A percentile compares a stretch with the other conserved stretches of the same genome.
These are phyloP conservation scores for Puccinia novopanici DNA, from an alignment of 1,284 basidiomycete genomes.

Conservation along the genomic window DNA sequence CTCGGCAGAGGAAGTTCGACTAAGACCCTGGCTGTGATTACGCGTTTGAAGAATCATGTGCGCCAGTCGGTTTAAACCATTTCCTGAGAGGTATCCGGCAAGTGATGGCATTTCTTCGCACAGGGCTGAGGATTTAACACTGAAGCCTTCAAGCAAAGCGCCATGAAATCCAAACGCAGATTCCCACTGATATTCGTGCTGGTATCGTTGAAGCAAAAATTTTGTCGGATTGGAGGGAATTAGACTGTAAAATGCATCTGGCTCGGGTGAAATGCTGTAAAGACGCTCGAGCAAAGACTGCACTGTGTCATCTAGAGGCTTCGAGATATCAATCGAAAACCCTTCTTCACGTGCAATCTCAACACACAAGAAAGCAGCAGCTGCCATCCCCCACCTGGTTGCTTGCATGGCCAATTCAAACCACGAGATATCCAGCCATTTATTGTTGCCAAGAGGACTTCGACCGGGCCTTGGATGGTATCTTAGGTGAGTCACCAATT, in stretches of 20 bases:
- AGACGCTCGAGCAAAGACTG: slow-evolving; percentile 82
- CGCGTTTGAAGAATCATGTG: slow-evolving; percentile 54
- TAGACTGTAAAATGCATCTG: slow-evolving; percentile 96
- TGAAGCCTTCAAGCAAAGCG: slow-evolving; percentile 71
- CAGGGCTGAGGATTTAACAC: neutral
- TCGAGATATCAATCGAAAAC: slow-evolving; percentile 51
- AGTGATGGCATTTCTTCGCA: slow-evolving; percentile 61
- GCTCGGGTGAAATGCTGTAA: slow-evolving; percentile 92
- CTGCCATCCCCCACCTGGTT: slow-evolving; percentile 76
- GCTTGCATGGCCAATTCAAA: slow-evolving; percentile 73
- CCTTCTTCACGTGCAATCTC: slow-evolving; percentile 73
- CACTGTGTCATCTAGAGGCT: slow-evolving; percentile 56
- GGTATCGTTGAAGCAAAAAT: slow-evolving; percentile 78
- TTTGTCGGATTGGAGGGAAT: slow-evolving; percentile 72
- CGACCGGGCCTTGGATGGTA: slow-evolving; percentile 64
- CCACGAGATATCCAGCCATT: slow-evolving; percentile 80
- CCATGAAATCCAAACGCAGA: slow-evolving; percentile 87
- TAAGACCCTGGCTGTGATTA: slow-evolving; percentile 73
- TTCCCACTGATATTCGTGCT: slow-evolving; percentile 89
- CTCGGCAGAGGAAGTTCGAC: slow-evolving; percentile 67
- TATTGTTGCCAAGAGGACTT: slow-evolving; percentile 71
- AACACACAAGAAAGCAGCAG: slow-evolving; percentile 83
- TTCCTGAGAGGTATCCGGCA: slow-evolving; percentile 75
- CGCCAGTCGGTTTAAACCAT: slow-evolving; percentile 79
- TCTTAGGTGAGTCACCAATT: slow-evolving; percentile 78